Evolutionary conservation across 768 basidiomycete genomes (phyloP).

Genomic region (Lyophyllum shimeji): DNA sequence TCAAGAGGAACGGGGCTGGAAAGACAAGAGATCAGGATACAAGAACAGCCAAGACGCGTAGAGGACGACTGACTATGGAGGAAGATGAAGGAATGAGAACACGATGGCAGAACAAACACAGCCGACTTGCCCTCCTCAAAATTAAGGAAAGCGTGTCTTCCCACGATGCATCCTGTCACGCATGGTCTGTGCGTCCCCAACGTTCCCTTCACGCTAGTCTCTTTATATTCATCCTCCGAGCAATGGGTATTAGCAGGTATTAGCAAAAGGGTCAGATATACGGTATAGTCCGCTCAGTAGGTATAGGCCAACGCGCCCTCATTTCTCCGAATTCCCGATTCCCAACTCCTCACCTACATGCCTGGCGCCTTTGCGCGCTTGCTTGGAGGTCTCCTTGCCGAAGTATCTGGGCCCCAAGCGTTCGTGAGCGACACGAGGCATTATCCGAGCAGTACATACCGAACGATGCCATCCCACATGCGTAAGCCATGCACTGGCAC

Average conservation of each 20-base stretch:
- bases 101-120: slow-evolving; percentile 45
- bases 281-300: background rate
- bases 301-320: slow-evolving; percentile 13
- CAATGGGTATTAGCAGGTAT: too few relatives aligned
- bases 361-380: slow-evolving; percentile 27
- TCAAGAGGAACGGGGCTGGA: slow-evolving; percentile 24
- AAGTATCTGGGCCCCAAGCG: slow-evolving; percentile 36
- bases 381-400: slow-evolving; percentile 42
- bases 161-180: slow-evolving; percentile 39
- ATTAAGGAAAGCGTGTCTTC: slow-evolving; percentile 39
- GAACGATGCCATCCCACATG: slow-evolving; percentile 54
- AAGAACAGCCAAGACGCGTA: slow-evolving; percentile 21
- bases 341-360: slow-evolving; percentile 17
- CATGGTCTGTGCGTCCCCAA: slow-evolving; percentile 43
- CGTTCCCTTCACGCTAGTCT: background rate
- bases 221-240: too few relatives aligned
- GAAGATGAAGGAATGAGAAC: slow-evolving; percentile 23
- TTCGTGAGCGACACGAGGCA: slow-evolving; percentile 3
- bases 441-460: slow-evolving; percentile 30
- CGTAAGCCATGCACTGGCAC: slow-evolving; percentile 52
- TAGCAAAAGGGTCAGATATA: too few relatives aligned
- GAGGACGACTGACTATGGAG: slow-evolving; percentile 26
- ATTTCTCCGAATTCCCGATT: slow-evolving; percentile 25
- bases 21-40: slow-evolving; percentile 20
- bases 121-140: slow-evolving; percentile 44